A percentile compares a stretch with the other conserved stretches of the same genome.
These are phyloP conservation scores for Austroboletus niveus DNA, from an alignment of 1,284 basidiomycete genomes.

Conservation along the genomic window DNA sequence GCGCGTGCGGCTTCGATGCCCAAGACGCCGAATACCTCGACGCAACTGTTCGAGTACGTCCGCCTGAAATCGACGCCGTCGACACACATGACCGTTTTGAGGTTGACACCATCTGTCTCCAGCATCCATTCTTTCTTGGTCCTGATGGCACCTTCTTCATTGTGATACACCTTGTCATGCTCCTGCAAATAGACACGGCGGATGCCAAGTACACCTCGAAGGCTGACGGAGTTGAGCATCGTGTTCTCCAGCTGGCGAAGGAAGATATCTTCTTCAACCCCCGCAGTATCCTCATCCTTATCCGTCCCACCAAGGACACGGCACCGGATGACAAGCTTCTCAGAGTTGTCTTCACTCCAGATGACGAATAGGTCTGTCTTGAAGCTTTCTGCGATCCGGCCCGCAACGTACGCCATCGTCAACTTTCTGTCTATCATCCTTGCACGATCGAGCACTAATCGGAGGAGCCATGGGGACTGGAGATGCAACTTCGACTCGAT, in stretches of 20 bases:
- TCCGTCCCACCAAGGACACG: conserved; percentile 88
- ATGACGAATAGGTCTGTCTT: conserved; percentile 97
- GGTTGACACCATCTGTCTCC: conserved; percentile 95
- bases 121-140: conserved; percentile 90
- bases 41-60: conserved; percentile 96
- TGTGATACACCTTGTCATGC: conserved; percentile 77
- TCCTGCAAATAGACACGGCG: conserved; percentile 92
- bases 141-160: conserved; percentile 64
- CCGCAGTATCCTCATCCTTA: conserved; percentile 85
- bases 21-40: conserved; percentile 94
- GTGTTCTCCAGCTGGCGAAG: conserved; percentile 94
- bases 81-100: conserved; percentile 92
- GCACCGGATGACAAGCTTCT: conserved; percentile 96
- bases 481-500: conserved; percentile 89
- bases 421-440: conserved; percentile 98
- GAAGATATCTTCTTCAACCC: conserved; percentile 94
- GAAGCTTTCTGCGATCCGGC: conserved; percentile 92
- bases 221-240: conserved; percentile 93
- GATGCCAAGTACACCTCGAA: conserved; percentile 92
- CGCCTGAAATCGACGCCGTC: conserved; percentile 92
- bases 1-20: conserved; percentile 97
- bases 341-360: conserved; percentile 98
- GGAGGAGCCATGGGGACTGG: conserved; percentile 96
- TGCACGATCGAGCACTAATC: conserved; percentile 94
- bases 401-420: conserved; percentile 94